Conservation (phyloP, 257 asterid genomes). For the Solanum arcanum region DNA sequence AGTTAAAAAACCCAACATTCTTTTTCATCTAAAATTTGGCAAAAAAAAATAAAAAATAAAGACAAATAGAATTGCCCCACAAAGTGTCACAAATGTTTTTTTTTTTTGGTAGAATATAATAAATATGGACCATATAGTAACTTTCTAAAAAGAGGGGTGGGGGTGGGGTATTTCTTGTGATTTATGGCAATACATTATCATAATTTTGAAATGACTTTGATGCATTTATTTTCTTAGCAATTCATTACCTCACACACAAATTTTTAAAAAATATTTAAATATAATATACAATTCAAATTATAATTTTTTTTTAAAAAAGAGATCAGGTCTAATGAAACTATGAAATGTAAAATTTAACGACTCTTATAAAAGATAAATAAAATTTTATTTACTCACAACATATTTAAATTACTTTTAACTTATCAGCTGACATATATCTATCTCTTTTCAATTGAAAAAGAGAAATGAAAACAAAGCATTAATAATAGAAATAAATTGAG, state of each 20-base stretch:
- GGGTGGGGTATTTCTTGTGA: neutral
- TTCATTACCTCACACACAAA: neutral
- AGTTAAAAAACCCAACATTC: neutral
- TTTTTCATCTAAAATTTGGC: neutral
- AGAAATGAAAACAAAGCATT: neutral
- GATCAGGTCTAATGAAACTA: neutral
- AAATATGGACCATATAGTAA: neutral
- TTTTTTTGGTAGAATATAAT: neutral
- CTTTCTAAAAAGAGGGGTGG: neutral
- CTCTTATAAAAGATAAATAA: neutral
- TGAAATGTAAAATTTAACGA: neutral
- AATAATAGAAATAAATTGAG: neutral
- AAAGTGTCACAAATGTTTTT: neutral
- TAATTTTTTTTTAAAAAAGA: neutral
- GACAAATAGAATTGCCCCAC: neutral
- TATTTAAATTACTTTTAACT: neutral
- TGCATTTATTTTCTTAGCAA: neutral
- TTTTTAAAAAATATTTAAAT: neutral
- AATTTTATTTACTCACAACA: neutral
- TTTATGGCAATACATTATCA: neutral
- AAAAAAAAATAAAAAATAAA: neutral
- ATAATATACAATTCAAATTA: neutral
- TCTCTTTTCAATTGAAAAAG: neutral
- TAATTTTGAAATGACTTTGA: neutral
- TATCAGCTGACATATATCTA: no score